Evolutionary conservation across 306 rosid genomes (phyloP), one percentile per base, ranked within the genome.

Genomic region (Oxytropis ochrocephala): DNA sequence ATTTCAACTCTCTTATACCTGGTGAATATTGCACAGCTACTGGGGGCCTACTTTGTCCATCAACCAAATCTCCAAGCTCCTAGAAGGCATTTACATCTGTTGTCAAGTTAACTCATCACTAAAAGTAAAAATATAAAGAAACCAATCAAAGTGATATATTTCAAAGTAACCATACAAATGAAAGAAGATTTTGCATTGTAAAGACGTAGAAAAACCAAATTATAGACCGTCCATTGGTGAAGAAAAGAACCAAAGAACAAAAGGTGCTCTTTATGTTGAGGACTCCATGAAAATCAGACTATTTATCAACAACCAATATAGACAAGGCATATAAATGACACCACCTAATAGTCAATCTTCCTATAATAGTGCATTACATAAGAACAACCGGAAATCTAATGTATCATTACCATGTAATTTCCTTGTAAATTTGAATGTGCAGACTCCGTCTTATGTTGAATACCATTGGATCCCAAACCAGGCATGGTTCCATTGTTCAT

Each of bases 1-100:
- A 72, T 80, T 60, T 82, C 79, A 90, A 62, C 53, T 85, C 85
- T 81, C 38, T 77, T 56, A 83, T 55, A 85, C 87, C 97, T 35
- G 30, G 72, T 49, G 49, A 30, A 80, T 58, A 68, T 69, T 78
- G 82, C 69, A 27, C 79, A 42, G 80, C 88, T 54, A 66, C 71
- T 12, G 72, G 64, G 11, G 77, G 73, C 74, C 89, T 62, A 69
- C 48, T 70, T 71, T 76, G 84, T 73, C 80, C 88, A 77, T 84
- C 91, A 68, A 64, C 73, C 38, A 67, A 66, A 89, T 88, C 94
- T 75, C 89, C 94, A 82, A 80, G 88, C 96, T 90, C 96, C 98
- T 90, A 93, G 97, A 93, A 88, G 90, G 94, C 90, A 90, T 93
- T 88, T 82, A 93, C 63, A 86, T 93, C 98, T 82, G 90, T 86